These are phyloP conservation scores for Leishmania mexicana DNA, from an alignment of 208 protist genomes.

Conservation along the genomic window DNA sequence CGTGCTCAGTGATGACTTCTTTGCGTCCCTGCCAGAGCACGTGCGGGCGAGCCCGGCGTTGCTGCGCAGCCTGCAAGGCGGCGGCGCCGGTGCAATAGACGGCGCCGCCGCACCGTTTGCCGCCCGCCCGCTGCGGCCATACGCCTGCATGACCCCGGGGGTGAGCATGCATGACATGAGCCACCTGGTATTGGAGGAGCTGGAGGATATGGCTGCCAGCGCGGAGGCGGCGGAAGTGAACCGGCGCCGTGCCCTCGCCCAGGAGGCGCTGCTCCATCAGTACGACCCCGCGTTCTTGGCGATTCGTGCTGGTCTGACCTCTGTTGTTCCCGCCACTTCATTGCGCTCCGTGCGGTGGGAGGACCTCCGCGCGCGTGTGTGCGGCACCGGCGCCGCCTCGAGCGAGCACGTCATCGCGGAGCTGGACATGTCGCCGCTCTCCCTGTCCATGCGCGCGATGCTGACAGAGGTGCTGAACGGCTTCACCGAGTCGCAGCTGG, in stretches of 20 bases:
- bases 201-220: constrained; percentile 27
- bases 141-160: constrained; percentile 47
- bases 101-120: constrained; percentile 10
- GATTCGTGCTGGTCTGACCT: constrained; percentile 71
- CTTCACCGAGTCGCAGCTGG: constrained; percentile 57
- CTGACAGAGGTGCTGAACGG: constrained; percentile 59
- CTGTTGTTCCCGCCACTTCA: constrained; percentile 52
- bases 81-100: not conserved
- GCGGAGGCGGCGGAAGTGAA: constrained; percentile 31
- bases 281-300: constrained; percentile 74
- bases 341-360: constrained; percentile 78
- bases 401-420: constrained; percentile 75
- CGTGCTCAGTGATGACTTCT: constrained; percentile 74
- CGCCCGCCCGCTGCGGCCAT: constrained; percentile 31
- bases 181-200: constrained; percentile 29
- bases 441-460: constrained; percentile 46
- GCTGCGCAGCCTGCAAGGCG: constrained; percentile 6
- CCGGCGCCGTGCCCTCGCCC: constrained; percentile 49
- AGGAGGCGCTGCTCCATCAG: constrained; percentile 78
- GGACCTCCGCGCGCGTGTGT: constrained; percentile 84
- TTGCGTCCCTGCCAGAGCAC: constrained; percentile 45
- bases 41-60: constrained; percentile 22
- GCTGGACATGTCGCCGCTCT: constrained; percentile 63
- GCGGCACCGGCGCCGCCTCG: constrained; percentile 48
- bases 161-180: constrained; percentile 41